These are phyloP conservation scores for Oxytropis ochrocephala DNA, from an alignment of 306 rosid species.

Conservation along the genomic window DNA sequence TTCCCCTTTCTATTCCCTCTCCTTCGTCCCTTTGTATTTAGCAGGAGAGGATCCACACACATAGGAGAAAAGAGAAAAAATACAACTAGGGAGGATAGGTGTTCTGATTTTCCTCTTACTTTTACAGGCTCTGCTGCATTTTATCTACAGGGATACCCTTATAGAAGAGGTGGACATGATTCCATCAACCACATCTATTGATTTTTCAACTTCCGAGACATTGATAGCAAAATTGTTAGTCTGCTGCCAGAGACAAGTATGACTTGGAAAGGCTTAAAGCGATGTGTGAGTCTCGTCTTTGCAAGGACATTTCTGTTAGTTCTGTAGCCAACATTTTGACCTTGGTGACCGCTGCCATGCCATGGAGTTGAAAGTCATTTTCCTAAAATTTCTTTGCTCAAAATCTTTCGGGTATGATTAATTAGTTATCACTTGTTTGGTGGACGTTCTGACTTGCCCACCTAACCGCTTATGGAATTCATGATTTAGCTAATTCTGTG, in stretches of 20 bases:
- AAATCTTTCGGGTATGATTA: constrained; percentile 65
- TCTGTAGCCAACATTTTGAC: constrained; percentile 62
- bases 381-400: constrained; percentile 80
- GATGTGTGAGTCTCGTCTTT: too few species aligned
- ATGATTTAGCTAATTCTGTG: neutral
- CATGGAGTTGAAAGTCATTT: constrained; percentile 51
- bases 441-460: neutral
- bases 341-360: constrained; percentile 67
- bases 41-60: too few species aligned
- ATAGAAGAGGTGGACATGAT: constrained; percentile 52
- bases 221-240: too few species aligned
- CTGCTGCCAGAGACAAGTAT: too few species aligned
- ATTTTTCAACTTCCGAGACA: too few species aligned
- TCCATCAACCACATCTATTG: constrained; percentile 41
- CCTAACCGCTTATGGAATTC: neutral
- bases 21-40: too few species aligned
- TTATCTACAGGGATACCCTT: constrained; percentile 67
- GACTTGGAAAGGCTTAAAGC: too few species aligned
- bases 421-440: neutral
- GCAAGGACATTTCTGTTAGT: constrained; percentile 61
- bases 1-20: too few species aligned
- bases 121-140: constrained; percentile 66
- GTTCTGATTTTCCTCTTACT: constrained; percentile 22
- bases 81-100: neutral
- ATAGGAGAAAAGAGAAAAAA: neutral